phyloP scores from a whole-genome alignment of 2,329 filamentous ascomycete genomes.

The Xylariaceae sp. region DNA sequence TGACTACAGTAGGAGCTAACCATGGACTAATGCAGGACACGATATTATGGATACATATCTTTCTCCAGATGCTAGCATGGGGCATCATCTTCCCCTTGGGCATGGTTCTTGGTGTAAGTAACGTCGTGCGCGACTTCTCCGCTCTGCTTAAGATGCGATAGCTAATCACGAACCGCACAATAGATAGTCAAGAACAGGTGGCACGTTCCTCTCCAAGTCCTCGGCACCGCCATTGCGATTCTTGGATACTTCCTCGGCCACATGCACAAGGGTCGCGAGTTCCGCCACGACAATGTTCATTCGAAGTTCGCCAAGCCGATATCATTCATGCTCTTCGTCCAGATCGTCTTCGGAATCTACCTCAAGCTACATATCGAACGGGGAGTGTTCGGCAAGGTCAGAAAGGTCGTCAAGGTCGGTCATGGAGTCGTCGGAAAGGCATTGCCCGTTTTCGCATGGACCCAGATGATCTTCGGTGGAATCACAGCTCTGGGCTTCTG shows the following conservation, averaged over 20 bases:
- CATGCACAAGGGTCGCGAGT: conserved; percentile 82
- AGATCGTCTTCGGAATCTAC: conserved; percentile 80
- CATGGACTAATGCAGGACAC: conserved; percentile 58
- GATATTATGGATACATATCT: conserved; percentile 89
- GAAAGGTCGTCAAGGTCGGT: conserved; percentile 64
- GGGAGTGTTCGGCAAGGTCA: conserved; percentile 75
- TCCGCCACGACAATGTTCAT: conserved; percentile 72
- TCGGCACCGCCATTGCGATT: conserved; percentile 71
- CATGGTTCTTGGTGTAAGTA: conserved; percentile 86
- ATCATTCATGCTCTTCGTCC: conserved; percentile 72
- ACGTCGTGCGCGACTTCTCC: conserved; percentile 5
- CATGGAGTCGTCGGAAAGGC: conserved; percentile 83
- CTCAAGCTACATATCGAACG: conserved; percentile 84
- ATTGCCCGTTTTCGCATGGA: conserved; percentile 83
- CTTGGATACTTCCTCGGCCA: conserved; percentile 90
- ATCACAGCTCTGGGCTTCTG: conserved; percentile 93
- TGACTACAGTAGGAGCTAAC: conserved; percentile 29
- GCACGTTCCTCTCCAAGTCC: conserved; percentile 85
- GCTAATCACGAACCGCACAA: conserved; percentile 11
- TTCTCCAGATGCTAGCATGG: conserved; percentile 81
- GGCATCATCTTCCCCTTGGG: conserved; percentile 89
- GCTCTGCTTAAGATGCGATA: not conserved
- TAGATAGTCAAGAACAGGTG: conserved; percentile 86
- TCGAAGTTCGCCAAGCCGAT: conserved; percentile 73
- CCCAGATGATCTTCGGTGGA: conserved; percentile 93